Evolutionary conservation across 805 yeast species (phyloP), one percentile per base, ranked within the genome.

Genomic region (Kurtzmaniella fragi): DNA sequence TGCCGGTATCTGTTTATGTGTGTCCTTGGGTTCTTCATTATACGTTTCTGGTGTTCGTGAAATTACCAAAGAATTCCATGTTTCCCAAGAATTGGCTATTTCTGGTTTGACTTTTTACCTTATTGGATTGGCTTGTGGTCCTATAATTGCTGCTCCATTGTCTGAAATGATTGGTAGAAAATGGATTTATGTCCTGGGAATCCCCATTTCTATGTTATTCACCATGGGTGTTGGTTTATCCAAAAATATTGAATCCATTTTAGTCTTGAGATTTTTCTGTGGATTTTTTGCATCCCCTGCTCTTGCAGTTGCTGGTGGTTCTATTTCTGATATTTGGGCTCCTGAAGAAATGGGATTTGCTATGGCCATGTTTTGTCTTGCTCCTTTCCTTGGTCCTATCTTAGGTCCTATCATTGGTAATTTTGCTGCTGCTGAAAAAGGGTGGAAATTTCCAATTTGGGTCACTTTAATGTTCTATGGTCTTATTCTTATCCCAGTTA

Each of bases 251-350:
- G 67, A 77, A 42, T 67, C 75, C 9, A 68, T 84, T 23, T 62
- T 87, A 35, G 80, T 88, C 4, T 66, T 85, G 33, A 64, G 96
- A 49, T 84, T 84, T 53, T 76, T 88, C 50, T 68, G 83, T 15
- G 95, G 95, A 1, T 70, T 82, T 23, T 72, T 82, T 35, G 87
- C 93, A 1, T 80, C 90, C 1, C 95, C 93, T 2, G 88, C 90
- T 2, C 70, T 88, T 62, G 82, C 95, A 8, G 78, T 85, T 47
- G 91, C 88, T 10, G 88, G 90, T 38, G 96, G 95, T 46, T 80
- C 93, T 4, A 77, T 88, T 44, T 66, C 81, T 39, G 96, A 88
- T 61, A 61, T 87, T 35, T 88, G 90, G 80, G 73, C 70, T 15
- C 77, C 80, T 4, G 73, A 75, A 31, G 78, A 79, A 54, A 62